Evolutionary conservation across 345 rosid species (phyloP).

Genomic region (Mallotus nudiflorus): DNA sequence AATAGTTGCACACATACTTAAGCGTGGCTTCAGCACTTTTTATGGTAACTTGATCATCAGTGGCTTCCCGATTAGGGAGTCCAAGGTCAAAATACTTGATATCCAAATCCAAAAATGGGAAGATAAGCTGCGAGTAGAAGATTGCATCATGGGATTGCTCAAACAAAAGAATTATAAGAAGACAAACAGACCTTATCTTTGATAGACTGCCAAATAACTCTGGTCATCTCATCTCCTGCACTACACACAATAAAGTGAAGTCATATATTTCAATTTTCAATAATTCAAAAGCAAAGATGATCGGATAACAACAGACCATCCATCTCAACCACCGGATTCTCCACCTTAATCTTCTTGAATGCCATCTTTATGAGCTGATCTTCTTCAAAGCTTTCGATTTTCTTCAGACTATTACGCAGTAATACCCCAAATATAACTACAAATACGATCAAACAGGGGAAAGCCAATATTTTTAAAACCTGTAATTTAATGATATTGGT

Average conservation of each 20-base stretch:
- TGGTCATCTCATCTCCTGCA: slow-evolving; percentile 39
- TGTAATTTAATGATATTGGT: too few relatives aligned
- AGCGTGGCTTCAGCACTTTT: slow-evolving; percentile 75
- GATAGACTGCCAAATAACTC: slow-evolving; percentile 33
- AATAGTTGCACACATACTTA: slow-evolving; percentile 39
- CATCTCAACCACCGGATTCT: slow-evolving; percentile 58
- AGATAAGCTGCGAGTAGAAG: slow-evolving; percentile 62
- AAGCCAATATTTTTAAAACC: too few relatives aligned
- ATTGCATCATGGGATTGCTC: neutral
- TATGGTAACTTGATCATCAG: slow-evolving; percentile 61
- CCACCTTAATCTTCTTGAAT: slow-evolving; percentile 51
- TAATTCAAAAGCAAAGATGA: neutral
- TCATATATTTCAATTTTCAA: neutral
- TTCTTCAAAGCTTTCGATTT: slow-evolving; percentile 4
- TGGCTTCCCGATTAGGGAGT: slow-evolving; percentile 61
- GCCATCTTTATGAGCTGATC: slow-evolving; percentile 37
- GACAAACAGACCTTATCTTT: slow-evolving; percentile 27
- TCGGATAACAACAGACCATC: slow-evolving; percentile 35
- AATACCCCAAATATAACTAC: neutral
- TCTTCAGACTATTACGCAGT: neutral
- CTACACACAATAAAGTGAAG: neutral
- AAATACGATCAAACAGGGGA: neutral
- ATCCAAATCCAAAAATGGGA: slow-evolving; percentile 78
- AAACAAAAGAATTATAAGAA: neutral
- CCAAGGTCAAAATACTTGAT: slow-evolving; percentile 74